These are phyloP conservation scores for Phellinidium pouzarii DNA, from an alignment of 1,284 basidiomycete genomes.

Conservation along the genomic window DNA sequence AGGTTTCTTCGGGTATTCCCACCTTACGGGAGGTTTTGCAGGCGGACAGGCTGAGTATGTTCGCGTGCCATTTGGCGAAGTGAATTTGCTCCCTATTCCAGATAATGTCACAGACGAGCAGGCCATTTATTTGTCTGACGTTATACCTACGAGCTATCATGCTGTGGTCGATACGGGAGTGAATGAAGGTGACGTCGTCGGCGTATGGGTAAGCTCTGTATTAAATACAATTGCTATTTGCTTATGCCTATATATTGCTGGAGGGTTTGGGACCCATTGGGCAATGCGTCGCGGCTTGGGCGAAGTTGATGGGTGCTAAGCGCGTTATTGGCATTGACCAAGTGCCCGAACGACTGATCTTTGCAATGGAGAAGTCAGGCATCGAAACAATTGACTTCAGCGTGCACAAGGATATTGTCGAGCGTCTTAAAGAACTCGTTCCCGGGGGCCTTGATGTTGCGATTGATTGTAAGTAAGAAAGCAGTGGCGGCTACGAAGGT, in stretches of 20 bases:
- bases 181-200: conserved; percentile 58
- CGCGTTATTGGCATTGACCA: conserved; percentile 70
- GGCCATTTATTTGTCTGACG: conserved; percentile 61
- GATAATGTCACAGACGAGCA: conserved; percentile 58
- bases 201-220: conserved; percentile 47
- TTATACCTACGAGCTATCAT: conserved; percentile 73
- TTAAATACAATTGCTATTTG: not conserved
- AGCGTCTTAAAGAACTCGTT: conserved; percentile 53
- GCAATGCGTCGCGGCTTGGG: conserved; percentile 54
- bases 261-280: conserved; percentile 63
- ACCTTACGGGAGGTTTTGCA: conserved; percentile 69
- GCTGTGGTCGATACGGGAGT: conserved; percentile 64
- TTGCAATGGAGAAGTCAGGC: conserved; percentile 48
- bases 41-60: conserved; percentile 67
- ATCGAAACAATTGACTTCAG: conserved; percentile 65
- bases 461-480: too few relatives aligned
- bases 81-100: conserved; percentile 67
- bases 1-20: conserved; percentile 71
- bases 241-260: not conserved
- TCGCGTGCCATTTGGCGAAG: conserved; percentile 62
- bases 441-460: conserved; percentile 61
- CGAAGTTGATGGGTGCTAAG: conserved; percentile 60
- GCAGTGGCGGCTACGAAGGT: too few relatives aligned
- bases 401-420: conserved; percentile 47
- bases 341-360: conserved; percentile 53